A percentile compares a stretch with the other conserved stretches of the same genome.
Conservation (phyloP, 331 rosid genomes). For the Quercus tomentella region DNA sequence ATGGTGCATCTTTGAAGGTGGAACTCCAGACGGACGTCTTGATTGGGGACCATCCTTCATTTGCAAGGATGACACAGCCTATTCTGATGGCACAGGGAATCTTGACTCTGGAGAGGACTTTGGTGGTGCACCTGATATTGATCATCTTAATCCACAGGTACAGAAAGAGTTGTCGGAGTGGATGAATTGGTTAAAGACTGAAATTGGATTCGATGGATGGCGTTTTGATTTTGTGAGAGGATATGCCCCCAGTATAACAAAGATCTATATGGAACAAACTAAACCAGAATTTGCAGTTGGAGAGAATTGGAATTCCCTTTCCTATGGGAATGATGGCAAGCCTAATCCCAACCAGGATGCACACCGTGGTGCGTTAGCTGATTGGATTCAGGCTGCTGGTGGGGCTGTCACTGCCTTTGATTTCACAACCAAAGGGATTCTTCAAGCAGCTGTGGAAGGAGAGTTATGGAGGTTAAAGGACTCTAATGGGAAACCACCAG, state of each 20-base stretch:
- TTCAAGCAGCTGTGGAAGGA: constrained; percentile 63
- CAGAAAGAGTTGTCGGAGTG: constrained; percentile 70
- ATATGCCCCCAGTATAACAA: constrained; percentile 47
- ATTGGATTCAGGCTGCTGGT: constrained; percentile 49
- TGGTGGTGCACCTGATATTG: constrained; percentile 62
- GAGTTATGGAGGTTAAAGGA: constrained; percentile 75
- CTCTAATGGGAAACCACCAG: constrained; percentile 62
- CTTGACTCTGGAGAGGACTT: constrained; percentile 51
- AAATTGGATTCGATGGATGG: constrained; percentile 80
- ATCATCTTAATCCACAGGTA: constrained; percentile 69
- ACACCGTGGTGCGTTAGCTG: constrained; percentile 39
- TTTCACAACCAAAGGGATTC: constrained; percentile 71
- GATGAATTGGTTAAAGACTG: constrained; percentile 80
- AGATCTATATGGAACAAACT: constrained; percentile 53
- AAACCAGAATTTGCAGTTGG: constrained; percentile 72
- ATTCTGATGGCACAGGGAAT: constrained; percentile 79
- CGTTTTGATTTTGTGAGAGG: constrained; percentile 72
- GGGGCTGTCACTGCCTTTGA: constrained; percentile 63
- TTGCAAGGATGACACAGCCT: constrained; percentile 57
- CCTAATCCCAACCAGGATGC: constrained; percentile 39
- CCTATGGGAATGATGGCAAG: constrained; percentile 38
- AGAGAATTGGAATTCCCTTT: constrained; percentile 53
- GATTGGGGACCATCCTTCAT: constrained; percentile 85
- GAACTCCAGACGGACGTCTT: constrained; percentile 58
- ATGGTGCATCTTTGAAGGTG: constrained; percentile 81